Evolutionary conservation across 2,329 filamentous ascomycete genomes (phyloP).

Genomic region (Talaromyces atroroseus): DNA sequence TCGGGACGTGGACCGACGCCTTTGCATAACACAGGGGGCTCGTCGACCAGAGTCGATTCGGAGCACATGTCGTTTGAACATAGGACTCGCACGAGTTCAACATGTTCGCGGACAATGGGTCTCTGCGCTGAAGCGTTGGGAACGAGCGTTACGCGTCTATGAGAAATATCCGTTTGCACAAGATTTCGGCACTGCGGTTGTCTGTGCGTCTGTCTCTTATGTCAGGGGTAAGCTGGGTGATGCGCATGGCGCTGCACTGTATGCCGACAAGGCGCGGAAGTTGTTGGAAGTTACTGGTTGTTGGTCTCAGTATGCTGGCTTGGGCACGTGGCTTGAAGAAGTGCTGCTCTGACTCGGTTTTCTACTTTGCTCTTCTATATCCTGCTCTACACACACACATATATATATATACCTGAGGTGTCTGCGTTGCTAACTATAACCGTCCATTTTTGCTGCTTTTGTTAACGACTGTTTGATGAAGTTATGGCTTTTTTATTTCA

Average conservation of each 20-base stretch:
- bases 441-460: neutral
- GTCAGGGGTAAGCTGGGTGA: neutral
- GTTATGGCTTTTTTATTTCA: no score
- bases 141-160: constrained; percentile 4
- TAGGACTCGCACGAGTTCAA: constrained; percentile 4
- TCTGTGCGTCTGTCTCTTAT: constrained; percentile 1
- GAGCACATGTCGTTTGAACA: constrained; percentile 1
- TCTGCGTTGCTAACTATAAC: no score
- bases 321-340: constrained; percentile 7
- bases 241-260: neutral
- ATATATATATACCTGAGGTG: no score
- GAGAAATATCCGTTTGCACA: neutral
- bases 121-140: constrained; percentile 5
- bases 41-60: neutral
- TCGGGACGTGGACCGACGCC: neutral
- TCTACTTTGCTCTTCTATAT: neutral
- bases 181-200: constrained; percentile 1
- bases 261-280: neutral
- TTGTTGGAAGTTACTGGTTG: neutral
- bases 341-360: neutral
- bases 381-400: no score
- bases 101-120: constrained; percentile 1
- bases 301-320: neutral
- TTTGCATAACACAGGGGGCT: neutral
- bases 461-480: no score